Conservation (phyloP, 495 filamentous ascomycete genomes). For the Lepraria neglecta region DNA sequence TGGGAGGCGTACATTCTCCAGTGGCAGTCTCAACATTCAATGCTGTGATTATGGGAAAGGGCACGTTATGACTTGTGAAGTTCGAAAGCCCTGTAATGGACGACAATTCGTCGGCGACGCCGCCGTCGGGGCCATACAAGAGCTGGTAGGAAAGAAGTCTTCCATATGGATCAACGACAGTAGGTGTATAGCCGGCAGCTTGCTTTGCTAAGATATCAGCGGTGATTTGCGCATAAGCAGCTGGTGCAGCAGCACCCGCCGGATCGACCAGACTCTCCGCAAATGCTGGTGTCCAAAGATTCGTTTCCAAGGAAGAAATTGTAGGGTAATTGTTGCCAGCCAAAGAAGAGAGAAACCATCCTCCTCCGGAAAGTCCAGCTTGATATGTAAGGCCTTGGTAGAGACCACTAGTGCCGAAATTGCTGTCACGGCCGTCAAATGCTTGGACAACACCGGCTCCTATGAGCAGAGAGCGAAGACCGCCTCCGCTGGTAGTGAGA, state of each 20-base stretch:
- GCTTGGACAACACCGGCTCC: slow-evolving; percentile 43
- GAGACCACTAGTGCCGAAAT: slow-evolving; percentile 36
- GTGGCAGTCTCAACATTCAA: slow-evolving; percentile 30
- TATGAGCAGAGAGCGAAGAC: slow-evolving; percentile 38
- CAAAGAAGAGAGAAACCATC: slow-evolving; percentile 41
- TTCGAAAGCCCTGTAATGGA: slow-evolving; percentile 31
- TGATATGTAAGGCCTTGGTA: slow-evolving; percentile 44
- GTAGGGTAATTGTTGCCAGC: slow-evolving; percentile 43
- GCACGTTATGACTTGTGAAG: slow-evolving; percentile 36
- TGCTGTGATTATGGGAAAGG: slow-evolving; percentile 42
- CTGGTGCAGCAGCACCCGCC: slow-evolving; percentile 18
- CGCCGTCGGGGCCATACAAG: slow-evolving; percentile 35
- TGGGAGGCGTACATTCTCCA: slow-evolving; percentile 33
- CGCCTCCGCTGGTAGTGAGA: slow-evolving; percentile 44
- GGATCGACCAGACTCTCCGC: slow-evolving; percentile 32
- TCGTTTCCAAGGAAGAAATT: slow-evolving; percentile 32
- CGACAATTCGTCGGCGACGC: slow-evolving; percentile 34
- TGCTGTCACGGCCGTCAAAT: slow-evolving; percentile 38
- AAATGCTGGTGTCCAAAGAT: slow-evolving; percentile 38
- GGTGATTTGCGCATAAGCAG: slow-evolving; percentile 28
- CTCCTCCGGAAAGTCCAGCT: slow-evolving; percentile 41
- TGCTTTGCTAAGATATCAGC: slow-evolving; percentile 36
- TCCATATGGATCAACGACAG: slow-evolving; percentile 40
- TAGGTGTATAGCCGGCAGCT: slow-evolving; percentile 37
- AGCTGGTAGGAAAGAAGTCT: slow-evolving; percentile 40